Percentiles rank a stretch among this genome's conserved stretches.
Evolutionary conservation across 768 basidiomycete species (phyloP).

Genomic region (Strobilomyces echinocephalus): DNA sequence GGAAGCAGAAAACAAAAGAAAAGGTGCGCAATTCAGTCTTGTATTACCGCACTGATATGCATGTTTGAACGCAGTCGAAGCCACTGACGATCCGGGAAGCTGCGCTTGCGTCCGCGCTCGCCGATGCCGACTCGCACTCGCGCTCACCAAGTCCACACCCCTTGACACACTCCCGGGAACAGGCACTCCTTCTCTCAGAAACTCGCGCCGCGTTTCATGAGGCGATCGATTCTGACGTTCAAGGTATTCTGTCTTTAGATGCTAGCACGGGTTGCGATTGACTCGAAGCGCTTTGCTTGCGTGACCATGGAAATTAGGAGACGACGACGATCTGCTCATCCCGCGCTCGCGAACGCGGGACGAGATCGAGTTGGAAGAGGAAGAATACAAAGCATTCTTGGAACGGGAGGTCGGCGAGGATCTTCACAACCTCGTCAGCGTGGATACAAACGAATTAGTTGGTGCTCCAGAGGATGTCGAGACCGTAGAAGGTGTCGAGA

Average conservation of each 20-base stretch:
- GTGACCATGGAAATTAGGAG: slow-evolving; percentile 32
- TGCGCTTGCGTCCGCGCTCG: slow-evolving; percentile 58
- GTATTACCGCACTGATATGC: neutral
- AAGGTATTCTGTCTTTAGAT: slow-evolving; percentile 11
- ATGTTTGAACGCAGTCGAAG: slow-evolving; percentile 44
- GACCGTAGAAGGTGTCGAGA: slow-evolving; percentile 24
- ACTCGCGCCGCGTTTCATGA: slow-evolving; percentile 80
- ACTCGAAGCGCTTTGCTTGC: neutral
- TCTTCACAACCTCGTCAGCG: slow-evolving; percentile 59
- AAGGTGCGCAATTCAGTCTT: slow-evolving; percentile 38
- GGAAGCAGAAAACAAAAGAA: slow-evolving; percentile 36
- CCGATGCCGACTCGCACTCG: slow-evolving; percentile 40
- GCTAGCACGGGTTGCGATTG: neutral
- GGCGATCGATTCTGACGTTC: slow-evolving; percentile 19
- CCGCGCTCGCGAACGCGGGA: slow-evolving; percentile 74
- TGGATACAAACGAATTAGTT: slow-evolving; percentile 31
- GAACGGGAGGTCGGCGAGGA: slow-evolving; percentile 78
- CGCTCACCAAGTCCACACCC: slow-evolving; percentile 55
- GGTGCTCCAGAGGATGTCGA: slow-evolving; percentile 23
- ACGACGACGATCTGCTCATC: slow-evolving; percentile 65
- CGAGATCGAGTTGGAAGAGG: slow-evolving; percentile 72
- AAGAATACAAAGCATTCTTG: slow-evolving; percentile 80
- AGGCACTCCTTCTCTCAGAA: slow-evolving; percentile 67
- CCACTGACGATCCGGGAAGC: slow-evolving; percentile 74
- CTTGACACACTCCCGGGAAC: slow-evolving; percentile 74